phyloP scores from a whole-genome alignment of 129 eudicot species.

The Escallonia herrerae region DNA sequence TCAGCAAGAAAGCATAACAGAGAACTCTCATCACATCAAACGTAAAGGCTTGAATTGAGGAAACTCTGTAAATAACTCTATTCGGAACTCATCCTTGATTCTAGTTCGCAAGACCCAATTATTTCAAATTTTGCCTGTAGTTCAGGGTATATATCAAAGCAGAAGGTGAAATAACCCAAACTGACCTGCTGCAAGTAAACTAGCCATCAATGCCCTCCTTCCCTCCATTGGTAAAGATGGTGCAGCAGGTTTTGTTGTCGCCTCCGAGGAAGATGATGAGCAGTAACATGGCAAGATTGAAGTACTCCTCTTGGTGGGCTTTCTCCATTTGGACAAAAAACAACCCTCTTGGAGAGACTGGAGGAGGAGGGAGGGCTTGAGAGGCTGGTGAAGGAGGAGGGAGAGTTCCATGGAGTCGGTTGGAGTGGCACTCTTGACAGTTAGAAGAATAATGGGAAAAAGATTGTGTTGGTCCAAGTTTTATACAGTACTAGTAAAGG shows the following conservation, averaged over 20 bases:
- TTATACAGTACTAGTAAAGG: not conserved
- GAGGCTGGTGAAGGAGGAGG: conserved; percentile 32
- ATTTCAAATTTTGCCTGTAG: too few relatives aligned
- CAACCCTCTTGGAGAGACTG: conserved; percentile 16
- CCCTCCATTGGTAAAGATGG: conserved; percentile 28
- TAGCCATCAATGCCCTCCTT: conserved; percentile 60
- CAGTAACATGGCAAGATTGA: conserved; percentile 36
- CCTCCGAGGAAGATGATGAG: conserved; percentile 43
- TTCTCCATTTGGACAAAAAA: conserved; percentile 29
- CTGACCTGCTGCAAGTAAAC: conserved; percentile 57
- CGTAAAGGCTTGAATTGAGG: too few relatives aligned
- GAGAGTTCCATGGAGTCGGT: conserved; percentile 54
- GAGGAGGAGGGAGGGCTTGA: conserved; percentile 32
- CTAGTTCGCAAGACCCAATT: too few relatives aligned
- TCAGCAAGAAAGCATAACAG: too few relatives aligned
- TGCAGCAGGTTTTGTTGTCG: conserved; percentile 7
- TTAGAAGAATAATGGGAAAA: not conserved
- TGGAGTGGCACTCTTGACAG: not conserved
- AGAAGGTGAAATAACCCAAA: not conserved
- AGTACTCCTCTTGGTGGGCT: conserved; percentile 19
- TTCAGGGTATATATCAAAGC: too few relatives aligned
- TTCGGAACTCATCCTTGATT: too few relatives aligned
- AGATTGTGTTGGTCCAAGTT: not conserved
- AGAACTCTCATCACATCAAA: too few relatives aligned
- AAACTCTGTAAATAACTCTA: too few relatives aligned